phyloP scores from a whole-genome alignment of 2,329 filamentous ascomycete genomes.

The Monascus ruber region DNA sequence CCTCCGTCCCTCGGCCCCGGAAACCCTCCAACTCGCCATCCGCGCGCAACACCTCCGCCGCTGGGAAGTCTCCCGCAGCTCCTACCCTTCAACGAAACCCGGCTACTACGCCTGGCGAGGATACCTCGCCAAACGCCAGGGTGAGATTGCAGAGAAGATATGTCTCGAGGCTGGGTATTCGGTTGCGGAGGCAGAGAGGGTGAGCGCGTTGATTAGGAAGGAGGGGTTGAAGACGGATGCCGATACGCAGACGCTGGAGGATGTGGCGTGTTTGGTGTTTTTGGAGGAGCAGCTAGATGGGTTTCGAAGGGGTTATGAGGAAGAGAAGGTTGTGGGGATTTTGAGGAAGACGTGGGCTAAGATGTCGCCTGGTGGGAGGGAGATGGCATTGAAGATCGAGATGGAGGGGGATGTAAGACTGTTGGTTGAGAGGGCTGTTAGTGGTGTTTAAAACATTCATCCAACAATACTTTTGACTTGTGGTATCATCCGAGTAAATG shows the following conservation, averaged over 20 bases:
- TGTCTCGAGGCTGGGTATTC: slow-evolving; percentile 42
- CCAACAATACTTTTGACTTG: too few relatives aligned
- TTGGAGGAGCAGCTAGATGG: slow-evolving; percentile 75
- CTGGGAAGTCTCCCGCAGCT: slow-evolving; percentile 68
- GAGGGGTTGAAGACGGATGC: slow-evolving; percentile 51
- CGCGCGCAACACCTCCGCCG: slow-evolving; percentile 75
- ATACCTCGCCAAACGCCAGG: slow-evolving; percentile 61
- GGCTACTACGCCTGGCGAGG: slow-evolving; percentile 76
- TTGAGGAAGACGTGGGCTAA: slow-evolving; percentile 65
- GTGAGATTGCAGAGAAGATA: slow-evolving; percentile 46
- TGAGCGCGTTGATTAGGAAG: slow-evolving; percentile 66
- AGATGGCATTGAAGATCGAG: slow-evolving; percentile 54
- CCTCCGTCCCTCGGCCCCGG: slow-evolving; percentile 51
- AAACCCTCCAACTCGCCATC: slow-evolving; percentile 60
- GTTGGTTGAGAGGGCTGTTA: slow-evolving; percentile 53
- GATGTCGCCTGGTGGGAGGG: slow-evolving; percentile 54
- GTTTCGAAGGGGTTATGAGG: slow-evolving; percentile 59
- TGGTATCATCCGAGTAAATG: too few relatives aligned
- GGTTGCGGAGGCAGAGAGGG: slow-evolving; percentile 45
- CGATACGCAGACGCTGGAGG: slow-evolving; percentile 63
- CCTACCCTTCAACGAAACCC: slow-evolving; percentile 60
- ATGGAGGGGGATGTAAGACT: slow-evolving; percentile 51
- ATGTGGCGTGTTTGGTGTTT: slow-evolving; percentile 79
- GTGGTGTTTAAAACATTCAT: slow-evolving; percentile 9
- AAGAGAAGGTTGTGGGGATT: slow-evolving; percentile 64